These are phyloP conservation scores for Neofusicoccum sp. DNA, from an alignment of 2,329 filamentous ascomycete species.

Conservation along the genomic window DNA sequence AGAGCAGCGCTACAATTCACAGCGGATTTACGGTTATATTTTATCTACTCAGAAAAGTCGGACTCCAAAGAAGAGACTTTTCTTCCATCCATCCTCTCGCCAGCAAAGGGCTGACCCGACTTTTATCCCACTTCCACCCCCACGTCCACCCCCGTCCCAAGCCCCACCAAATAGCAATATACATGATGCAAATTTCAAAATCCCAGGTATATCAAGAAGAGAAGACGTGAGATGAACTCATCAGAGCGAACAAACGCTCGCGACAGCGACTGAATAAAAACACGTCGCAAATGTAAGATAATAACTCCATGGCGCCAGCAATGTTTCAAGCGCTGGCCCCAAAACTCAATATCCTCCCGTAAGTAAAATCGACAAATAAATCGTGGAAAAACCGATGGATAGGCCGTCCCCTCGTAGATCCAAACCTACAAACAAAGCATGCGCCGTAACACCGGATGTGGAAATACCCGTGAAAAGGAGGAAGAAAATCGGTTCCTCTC, in stretches of 20 bases:
- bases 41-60: too few relatives aligned
- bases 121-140: background rate
- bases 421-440: background rate
- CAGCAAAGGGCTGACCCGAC: background rate
- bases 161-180: background rate
- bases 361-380: too few relatives aligned
- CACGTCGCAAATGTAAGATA: background rate
- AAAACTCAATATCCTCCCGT: too few relatives aligned
- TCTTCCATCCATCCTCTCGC: too few relatives aligned
- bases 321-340: background rate
- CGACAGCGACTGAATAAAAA: background rate
- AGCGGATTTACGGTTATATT: too few relatives aligned
- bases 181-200: background rate
- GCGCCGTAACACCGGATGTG: too few relatives aligned
- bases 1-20: too few relatives aligned
- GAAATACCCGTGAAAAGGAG: too few relatives aligned
- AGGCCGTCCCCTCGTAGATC: background rate
- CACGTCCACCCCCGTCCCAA: too few relatives aligned
- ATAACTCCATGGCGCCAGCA: background rate
- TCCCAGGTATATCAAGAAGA: slow-evolving; percentile 6
- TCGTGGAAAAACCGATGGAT: too few relatives aligned
- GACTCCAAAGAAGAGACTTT: too few relatives aligned
- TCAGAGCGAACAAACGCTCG: background rate
- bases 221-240: slow-evolving; percentile 9
- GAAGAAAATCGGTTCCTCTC: too few relatives aligned